phyloP scores from a whole-genome alignment of 331 rosid species.

The Quercus tomentella region DNA sequence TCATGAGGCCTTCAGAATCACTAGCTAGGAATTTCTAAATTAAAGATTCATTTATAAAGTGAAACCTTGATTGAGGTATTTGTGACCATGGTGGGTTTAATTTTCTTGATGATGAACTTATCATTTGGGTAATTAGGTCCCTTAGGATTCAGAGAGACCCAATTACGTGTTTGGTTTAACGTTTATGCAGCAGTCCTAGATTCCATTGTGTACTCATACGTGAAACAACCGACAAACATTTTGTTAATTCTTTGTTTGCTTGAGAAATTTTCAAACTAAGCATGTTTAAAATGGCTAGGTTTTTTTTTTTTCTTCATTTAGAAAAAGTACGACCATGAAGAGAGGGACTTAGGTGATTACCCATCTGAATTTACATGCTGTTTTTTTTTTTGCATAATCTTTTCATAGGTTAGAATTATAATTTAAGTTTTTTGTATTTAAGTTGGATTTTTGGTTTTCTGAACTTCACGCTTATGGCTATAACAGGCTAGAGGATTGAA shows the following conservation, averaged over 20 bases:
- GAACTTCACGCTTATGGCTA: neutral
- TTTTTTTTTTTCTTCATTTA: no score
- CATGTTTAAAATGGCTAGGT: no score
- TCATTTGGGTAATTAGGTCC: neutral
- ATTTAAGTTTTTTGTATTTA: neutral
- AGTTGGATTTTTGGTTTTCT: neutral
- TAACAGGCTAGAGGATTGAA: constrained; percentile 49
- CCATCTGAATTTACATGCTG: neutral
- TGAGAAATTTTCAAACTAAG: no score
- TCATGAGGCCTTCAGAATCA: no score
- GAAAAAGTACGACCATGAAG: no score
- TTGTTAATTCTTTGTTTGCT: no score
- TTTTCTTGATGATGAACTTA: neutral
- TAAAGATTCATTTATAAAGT: neutral
- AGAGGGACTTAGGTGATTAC: no score
- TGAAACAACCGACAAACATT: no score
- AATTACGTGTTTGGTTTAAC: neutral
- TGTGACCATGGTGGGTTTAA: neutral
- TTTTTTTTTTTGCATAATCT: neutral
- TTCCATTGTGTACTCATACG: no score
- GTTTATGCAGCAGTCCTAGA: neutral
- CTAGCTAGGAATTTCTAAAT: neutral
- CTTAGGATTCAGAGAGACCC: neutral
- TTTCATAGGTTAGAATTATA: neutral
- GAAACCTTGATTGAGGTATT: neutral